phyloP scores from a whole-genome alignment of 2,329 filamentous ascomycete genomes.

The Fusarium torulosum region DNA sequence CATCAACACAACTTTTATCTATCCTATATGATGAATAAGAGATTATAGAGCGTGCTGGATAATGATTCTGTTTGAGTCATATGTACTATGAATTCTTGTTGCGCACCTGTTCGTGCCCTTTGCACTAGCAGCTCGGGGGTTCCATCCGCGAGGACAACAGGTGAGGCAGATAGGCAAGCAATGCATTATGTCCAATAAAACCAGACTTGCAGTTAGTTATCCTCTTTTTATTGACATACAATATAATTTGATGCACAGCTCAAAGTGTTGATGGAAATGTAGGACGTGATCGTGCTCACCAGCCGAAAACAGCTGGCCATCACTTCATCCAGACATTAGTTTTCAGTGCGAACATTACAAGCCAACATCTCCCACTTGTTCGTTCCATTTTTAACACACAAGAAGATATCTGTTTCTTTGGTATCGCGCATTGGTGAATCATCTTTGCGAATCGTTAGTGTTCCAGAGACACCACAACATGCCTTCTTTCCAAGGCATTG shows the following conservation, averaged over 20 bases:
- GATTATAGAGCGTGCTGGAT: neutral
- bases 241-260: no score
- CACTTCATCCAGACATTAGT: slow-evolving; percentile 2
- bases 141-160: neutral
- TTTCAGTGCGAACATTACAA: neutral
- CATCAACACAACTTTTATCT: neutral
- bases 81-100: no score
- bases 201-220: no score
- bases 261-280: neutral
- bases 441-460: neutral
- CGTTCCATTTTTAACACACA: neutral
- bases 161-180: neutral
- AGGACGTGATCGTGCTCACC: neutral
- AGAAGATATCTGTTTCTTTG: no score
- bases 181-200: no score
- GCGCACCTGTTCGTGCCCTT: no score
- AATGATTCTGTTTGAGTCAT: neutral
- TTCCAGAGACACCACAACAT: slow-evolving; percentile 49
- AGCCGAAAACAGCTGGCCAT: slow-evolving; percentile 29
- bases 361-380: neutral
- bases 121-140: no score
- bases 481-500: slow-evolving; percentile 64
- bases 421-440: no score
- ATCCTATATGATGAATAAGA: neutral
- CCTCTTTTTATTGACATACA: no score